Conservation (phyloP, 345 rosid species). For the Eucalyptus erythrocorys region DNA sequence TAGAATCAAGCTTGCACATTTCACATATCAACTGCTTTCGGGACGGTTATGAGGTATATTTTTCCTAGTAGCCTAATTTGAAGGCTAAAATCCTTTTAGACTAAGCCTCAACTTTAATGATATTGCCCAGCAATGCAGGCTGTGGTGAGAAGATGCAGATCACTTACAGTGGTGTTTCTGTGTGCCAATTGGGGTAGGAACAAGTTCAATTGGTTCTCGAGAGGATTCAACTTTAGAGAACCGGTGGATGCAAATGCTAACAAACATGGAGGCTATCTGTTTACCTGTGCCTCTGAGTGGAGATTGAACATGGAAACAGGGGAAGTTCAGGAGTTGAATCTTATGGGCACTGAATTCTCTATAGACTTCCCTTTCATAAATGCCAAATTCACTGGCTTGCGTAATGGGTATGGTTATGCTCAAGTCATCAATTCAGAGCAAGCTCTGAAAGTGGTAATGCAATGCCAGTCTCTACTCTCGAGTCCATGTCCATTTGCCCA, state of each 20-base stretch:
- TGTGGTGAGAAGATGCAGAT: constrained; percentile 28
- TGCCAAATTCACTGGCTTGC: constrained; percentile 11
- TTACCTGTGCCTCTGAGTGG: too few species aligned
- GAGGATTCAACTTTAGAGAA: too few species aligned
- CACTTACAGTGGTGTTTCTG: constrained; percentile 14
- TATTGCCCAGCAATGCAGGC: background rate
- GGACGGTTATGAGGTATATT: constrained; percentile 27
- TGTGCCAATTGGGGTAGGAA: constrained; percentile 11
- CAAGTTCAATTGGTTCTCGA: too few species aligned
- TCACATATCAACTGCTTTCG: constrained; percentile 33
- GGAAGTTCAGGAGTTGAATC: constrained; percentile 13
- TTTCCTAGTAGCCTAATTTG: background rate
- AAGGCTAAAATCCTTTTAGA: background rate
- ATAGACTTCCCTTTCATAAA: constrained; percentile 43
- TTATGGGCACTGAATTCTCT: constrained; percentile 7
- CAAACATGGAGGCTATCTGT: too few species aligned
- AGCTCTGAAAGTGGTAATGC: constrained; percentile 23
- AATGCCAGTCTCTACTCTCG: background rate
- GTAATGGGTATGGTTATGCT: constrained; percentile 22
- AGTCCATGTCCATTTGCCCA: background rate
- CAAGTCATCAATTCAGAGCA: constrained; percentile 16
- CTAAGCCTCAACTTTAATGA: background rate
- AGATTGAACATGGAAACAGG: constrained; percentile 23
- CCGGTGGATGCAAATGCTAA: too few species aligned
- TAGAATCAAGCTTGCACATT: constrained; percentile 17